Base-by-base conservation (phyloP, 805 yeast genomes). In the Saccharomycopsis sp. region DNA sequence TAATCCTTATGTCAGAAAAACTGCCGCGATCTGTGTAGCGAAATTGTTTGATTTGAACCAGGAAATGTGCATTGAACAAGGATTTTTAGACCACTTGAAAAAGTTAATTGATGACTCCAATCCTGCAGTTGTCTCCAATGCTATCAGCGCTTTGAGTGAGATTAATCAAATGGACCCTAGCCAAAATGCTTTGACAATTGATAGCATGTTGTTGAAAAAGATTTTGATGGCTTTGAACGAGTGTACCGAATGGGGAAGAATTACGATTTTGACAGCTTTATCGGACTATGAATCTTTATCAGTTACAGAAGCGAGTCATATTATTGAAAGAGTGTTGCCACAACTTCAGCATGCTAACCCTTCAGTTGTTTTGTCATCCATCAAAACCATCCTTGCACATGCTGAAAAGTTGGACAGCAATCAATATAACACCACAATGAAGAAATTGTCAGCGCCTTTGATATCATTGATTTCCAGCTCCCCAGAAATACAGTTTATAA, bases 171-270 rank as follows among this genome's bases (percentile, higher is more conserved):
- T 77, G 58, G 81, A 77, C 49, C 73, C 73, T 5, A 67, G 65
- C 38, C 69, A 72, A 15, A 53, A 70, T 22, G 68, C 70, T 22
- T 59, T 75, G 45, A 58, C 58, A 15, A 62, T 71, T 44, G 63
- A 57, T 38, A 50, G 64, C 3, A 56, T 58, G 5, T 55, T 60
- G 4, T 55, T 73, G 26, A 64, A 61, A 42, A 82, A 78, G 57
- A 70, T 92, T 46, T 65, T 92, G 46, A 67, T 77, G 51, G 94
- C 96, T 10, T 67, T 92, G 50, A 89, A 89, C 59, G 99, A 92
- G 63, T 89, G 97, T 63, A 88, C 97, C 0, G 99, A 92, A 63
- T 92, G 99, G 99, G 98, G 98, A 8, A 73, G 98, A 54, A 82
- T 92, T 50, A 75, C 96, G 1, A 83, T 92, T 33, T 67, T 92